Base-by-base conservation (phyloP, 176 grass and related monocot species). In the Eragrostis curvula region DNA sequence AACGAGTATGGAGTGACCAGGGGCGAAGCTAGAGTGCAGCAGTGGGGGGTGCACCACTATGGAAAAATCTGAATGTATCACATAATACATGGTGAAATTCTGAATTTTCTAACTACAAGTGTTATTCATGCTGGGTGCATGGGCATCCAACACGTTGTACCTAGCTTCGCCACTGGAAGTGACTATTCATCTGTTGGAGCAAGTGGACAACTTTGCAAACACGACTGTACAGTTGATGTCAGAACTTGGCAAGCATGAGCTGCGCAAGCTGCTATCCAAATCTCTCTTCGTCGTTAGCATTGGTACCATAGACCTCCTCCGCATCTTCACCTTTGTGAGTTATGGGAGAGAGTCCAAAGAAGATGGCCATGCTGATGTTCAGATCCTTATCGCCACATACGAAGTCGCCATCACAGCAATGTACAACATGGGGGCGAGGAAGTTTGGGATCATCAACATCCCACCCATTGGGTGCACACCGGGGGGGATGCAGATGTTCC, bases 391-490 rank as follows among this genome's bases (percentile, higher is more conserved):
- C 9, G 2, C 8, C 20, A 43, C 42, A 9, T 70, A 52, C 6
- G 47, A 10, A 0, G 40, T 11, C 44, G 10, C 6, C 50, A 30
- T 87, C 16, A n/a, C 10, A 10, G 20, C 44, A 18, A 0, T 87
- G 29, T 66, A 74, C 40, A 4, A 29, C 3, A 29, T 44, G 18
- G 77, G 85, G 0, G 85, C 84, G 5, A 74, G 85, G 79, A 87
- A 67, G 61, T 46, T 87, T 9, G 85, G 42, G 0, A 44, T 87
- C 75, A 7, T 81, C 41, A 81, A 68, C 70, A 10, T 52, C 7
- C 46, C 48, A 3, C 85, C 48, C 62, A 21, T 82, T 14, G 71
- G 71, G 13, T 87, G 79, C 79, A 1, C 14, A 14, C 62, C 85
- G 30, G 63, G 25, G 1, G 59, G 59, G 11, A 50, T 12, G 48